Evolutionary conservation across 192 early-diverging fungal species (phyloP), one percentile per base, ranked within the genome.

Genomic region (Anaeromyces robustus): DNA sequence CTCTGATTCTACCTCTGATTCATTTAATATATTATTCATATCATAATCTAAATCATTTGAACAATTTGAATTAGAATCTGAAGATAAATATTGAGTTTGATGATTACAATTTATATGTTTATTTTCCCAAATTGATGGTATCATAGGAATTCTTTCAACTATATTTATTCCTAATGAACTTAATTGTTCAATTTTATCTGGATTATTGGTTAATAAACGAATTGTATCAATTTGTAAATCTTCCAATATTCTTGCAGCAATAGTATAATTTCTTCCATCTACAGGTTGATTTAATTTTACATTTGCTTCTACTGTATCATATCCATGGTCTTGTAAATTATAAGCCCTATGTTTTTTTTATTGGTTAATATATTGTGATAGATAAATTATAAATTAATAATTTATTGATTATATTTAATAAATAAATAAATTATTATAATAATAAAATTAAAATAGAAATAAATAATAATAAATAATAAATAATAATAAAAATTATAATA

Each of bases 321-420:
- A 93, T 31, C 97, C 97, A 80, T 94, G 86, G 85, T 99, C 97
- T 82, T 97, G 96, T 34, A 99, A 86, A 83, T 99, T 99, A 85
- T 99, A 99, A 16, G 97, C 97, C 84, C 95, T 94, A 81, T 12
- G n/a, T n/a, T n/a, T n/a, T n/a, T n/a, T n/a, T n/a, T n/a, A n/a
- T n/a, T n/a, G n/a, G n/a, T n/a, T n/a, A n/a, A n/a, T n/a, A n/a
- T n/a, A n/a, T n/a, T n/a, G n/a, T n/a, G n/a, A n/a, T n/a, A n/a
- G n/a, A n/a, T n/a, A n/a, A n/a, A n/a, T n/a, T n/a, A n/a, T n/a
- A n/a, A n/a, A n/a, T n/a, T n/a, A n/a, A n/a, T n/a, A n/a, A n/a
- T n/a, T n/a, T n/a, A n/a, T n/a, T n/a, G n/a, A n/a, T n/a, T n/a
- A n/a, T n/a, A n/a, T 16, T 68, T 79, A 26, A 29, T 13, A 82